Base-by-base conservation (phyloP, 2,329 filamentous ascomycete genomes). In the Cordyceps farinosa region DNA sequence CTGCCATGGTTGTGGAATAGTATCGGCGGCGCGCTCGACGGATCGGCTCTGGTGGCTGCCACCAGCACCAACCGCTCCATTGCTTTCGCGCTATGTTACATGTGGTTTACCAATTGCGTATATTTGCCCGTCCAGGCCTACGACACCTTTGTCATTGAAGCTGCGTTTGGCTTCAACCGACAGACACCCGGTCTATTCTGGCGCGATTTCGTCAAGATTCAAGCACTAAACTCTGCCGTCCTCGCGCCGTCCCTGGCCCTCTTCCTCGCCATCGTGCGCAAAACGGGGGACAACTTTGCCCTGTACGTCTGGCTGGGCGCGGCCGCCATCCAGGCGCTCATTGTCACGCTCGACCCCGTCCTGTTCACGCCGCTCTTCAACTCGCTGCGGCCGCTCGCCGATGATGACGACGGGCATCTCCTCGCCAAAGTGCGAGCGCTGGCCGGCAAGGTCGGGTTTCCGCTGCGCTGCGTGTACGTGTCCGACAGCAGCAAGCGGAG, bases 401-500 rank as follows among this genome's bases (percentile, higher is more conserved):
- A 52, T 3, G 32, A 52, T 11, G 27, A 13, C 32, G 22, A 22
- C 22, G 22, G 22, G 22, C 22, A 22, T 22, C 32, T 53, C 4
- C 10, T 53, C 8, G 32, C n/a, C 6, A 27, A 27, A 13, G 51
- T 53, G 4, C 9, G 27, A 27, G n/a, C 51, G 6, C 32, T 53
- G 8, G 9, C 51, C 9, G 32, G 17, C 17, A 29, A 3, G n/a
- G 51, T 53, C 6, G 51, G 34, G 13, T 53, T 53, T 29, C 51
- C 51, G 10, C n/a, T 53, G 2, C 51, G 27, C 3, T 34, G 51
- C 51, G 10, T 53, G 34, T 40, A 53, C 9, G 51, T 53, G 4
- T 53, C 51, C 51, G 51, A 53, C 51, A 36, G 9, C 51, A 53
- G 51, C 51, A 36, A 38, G 51, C 51, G 51, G 30, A 40, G 51